Conservation (phyloP, 1,139 yeast genomes). For the Yamadazyma friedrichii region DNA sequence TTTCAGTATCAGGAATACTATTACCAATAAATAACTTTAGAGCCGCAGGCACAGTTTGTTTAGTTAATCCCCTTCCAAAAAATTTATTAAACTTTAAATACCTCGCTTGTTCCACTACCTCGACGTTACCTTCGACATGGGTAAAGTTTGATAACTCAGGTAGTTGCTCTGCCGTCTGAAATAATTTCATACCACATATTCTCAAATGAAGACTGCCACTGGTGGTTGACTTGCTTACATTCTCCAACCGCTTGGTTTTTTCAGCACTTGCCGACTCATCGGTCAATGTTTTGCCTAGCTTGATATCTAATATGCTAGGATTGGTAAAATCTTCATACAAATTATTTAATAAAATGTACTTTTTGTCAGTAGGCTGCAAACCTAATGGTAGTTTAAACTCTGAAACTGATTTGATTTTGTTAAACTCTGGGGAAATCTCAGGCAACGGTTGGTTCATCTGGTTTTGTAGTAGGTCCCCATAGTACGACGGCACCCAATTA, state of each 20-base stretch:
- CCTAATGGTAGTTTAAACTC: conserved; percentile 6
- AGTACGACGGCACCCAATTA: conserved; percentile 53
- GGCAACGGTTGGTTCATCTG: conserved; percentile 8
- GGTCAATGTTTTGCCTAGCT: conserved; percentile 69
- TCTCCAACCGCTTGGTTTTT: conserved; percentile 57
- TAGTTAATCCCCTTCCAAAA: conserved; percentile 64
- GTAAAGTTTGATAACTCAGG: not conserved
- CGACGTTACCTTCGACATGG: conserved; percentile 8
- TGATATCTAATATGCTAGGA: conserved; percentile 82
- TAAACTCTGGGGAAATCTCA: conserved; percentile 3
- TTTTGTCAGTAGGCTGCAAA: conserved; percentile 14
- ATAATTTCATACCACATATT: conserved; percentile 85
- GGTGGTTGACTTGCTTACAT: conserved; percentile 71
- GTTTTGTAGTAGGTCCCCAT: conserved; percentile 41
- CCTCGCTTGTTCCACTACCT: conserved; percentile 21
- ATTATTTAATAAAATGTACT: conserved; percentile 73
- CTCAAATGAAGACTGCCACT: conserved; percentile 74
- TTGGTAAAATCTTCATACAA: conserved; percentile 54
- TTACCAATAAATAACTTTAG: conserved; percentile 51
- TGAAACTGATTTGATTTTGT: conserved; percentile 6
- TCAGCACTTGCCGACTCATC: conserved; percentile 60
- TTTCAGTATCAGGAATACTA: conserved; percentile 1
- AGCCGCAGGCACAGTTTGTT: conserved; percentile 45
- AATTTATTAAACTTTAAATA: conserved; percentile 59
- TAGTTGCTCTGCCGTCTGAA: conserved; percentile 9